These are phyloP conservation scores for Musa balbisiana DNA, from an alignment of 202 grass and related monocot species.

Conservation along the genomic window DNA sequence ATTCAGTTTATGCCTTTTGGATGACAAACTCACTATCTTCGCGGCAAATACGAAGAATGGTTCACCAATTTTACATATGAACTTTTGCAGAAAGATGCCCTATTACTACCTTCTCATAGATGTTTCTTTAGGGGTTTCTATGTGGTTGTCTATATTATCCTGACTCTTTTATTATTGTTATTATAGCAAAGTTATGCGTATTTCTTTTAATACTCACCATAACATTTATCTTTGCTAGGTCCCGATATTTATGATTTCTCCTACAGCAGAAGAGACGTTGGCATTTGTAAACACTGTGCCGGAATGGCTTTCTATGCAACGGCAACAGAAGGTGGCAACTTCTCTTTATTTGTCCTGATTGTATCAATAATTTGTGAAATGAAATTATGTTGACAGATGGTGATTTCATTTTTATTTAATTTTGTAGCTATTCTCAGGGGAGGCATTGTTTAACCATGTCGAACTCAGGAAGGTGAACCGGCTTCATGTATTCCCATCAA, in stretches of 20 bases:
- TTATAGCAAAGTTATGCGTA: slow-evolving; percentile 1
- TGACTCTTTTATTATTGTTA: not conserved
- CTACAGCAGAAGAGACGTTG: slow-evolving; percentile 50
- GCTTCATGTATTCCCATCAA: slow-evolving; percentile 42
- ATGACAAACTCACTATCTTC: too few species aligned
- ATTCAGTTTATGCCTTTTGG: too few species aligned
- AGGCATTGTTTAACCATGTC: slow-evolving; percentile 65
- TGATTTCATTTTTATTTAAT: slow-evolving; percentile 10
- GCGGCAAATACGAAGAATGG: too few species aligned
- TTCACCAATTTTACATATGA: too few species aligned
- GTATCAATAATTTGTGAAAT: slow-evolving; percentile 13
- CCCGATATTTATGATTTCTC: slow-evolving; percentile 79
- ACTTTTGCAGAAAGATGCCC: too few species aligned
- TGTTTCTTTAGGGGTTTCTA: not conserved
- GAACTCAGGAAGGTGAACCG: slow-evolving; percentile 63
- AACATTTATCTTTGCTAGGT: slow-evolving; percentile 30
- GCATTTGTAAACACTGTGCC: slow-evolving; percentile 58
- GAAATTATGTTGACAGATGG: slow-evolving; percentile 9
- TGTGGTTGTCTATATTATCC: not conserved
- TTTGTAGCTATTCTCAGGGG: slow-evolving; percentile 66
- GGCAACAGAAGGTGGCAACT: slow-evolving; percentile 74
- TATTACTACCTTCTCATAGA: not conserved
- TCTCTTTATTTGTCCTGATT: slow-evolving; percentile 12
- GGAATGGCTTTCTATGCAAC: slow-evolving; percentile 85
- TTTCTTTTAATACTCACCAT: slow-evolving; percentile 1